These are phyloP conservation scores for Rhodotorula sp. DNA, from an alignment of 1,284 basidiomycete species.

Conservation along the genomic window DNA sequence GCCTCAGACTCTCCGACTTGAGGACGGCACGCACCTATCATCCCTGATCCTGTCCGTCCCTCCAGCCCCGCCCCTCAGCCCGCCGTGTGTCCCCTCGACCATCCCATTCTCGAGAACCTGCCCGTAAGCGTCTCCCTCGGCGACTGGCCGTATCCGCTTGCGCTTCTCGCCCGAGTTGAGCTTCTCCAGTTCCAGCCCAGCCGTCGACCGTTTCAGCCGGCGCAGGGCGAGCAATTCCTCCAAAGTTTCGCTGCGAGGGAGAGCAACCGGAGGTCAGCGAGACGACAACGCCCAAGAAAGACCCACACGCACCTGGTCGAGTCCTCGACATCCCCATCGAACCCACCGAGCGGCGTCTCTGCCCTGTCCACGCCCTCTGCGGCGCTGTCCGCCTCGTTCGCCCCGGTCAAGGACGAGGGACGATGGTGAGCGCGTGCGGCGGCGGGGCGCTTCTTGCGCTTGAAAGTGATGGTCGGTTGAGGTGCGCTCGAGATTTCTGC, in stretches of 20 bases:
- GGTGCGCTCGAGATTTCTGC: not conserved
- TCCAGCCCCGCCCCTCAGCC: slow-evolving; percentile 4
- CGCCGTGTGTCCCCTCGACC: slow-evolving; percentile 35
- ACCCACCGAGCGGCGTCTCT: not conserved
- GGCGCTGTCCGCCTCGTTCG: not conserved
- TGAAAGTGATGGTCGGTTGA: not conserved
- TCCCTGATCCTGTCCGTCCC: slow-evolving; percentile 31
- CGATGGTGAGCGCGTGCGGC: not conserved
- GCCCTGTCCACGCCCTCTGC: not conserved
- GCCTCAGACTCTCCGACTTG: no score
- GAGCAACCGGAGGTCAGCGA: not conserved
- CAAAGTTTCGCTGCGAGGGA: slow-evolving; percentile 51
- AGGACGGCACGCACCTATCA: slow-evolving; percentile 54
- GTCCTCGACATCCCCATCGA: slow-evolving; percentile 6
- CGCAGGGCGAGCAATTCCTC: slow-evolving; percentile 82
- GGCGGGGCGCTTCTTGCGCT: slow-evolving; percentile 19
- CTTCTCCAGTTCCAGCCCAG: slow-evolving; percentile 82
- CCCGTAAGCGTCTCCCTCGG: slow-evolving; percentile 50
- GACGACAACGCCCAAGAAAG: not conserved
- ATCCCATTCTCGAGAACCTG: slow-evolving; percentile 25
- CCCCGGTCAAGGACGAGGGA: not conserved
- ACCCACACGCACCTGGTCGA: slow-evolving; percentile 8
- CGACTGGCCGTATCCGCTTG: slow-evolving; percentile 54
- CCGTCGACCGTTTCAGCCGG: slow-evolving; percentile 64
- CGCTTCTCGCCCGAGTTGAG: slow-evolving; percentile 73